A percentile compares a stretch with the other conserved stretches of the same genome.
Evolutionary conservation across 371 early-diverging fungal species (phyloP).

Genomic region (Apophysomyces trapeziformis): DNA sequence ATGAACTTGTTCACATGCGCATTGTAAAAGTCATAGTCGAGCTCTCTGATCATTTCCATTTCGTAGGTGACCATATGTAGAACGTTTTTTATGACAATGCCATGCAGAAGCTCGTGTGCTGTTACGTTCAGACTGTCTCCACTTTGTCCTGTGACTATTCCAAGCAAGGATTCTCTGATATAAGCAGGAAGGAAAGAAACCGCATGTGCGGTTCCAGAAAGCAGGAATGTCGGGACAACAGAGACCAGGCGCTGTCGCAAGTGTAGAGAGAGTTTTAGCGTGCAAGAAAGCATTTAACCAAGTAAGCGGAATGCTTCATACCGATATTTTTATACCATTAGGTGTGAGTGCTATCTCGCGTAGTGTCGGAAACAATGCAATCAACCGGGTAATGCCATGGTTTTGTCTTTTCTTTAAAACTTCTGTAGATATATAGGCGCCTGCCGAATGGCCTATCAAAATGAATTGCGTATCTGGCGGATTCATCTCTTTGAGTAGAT

Average conservation of each 20-base stretch:
- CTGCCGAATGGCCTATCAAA: slow-evolving; percentile 73
- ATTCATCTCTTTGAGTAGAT: slow-evolving; percentile 51
- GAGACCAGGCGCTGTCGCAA: slow-evolving; percentile 41
- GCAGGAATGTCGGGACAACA: slow-evolving; percentile 34
- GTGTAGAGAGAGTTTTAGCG: not conserved
- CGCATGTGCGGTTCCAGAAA: slow-evolving; percentile 41
- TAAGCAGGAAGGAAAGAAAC: slow-evolving; percentile 45
- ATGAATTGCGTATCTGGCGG: slow-evolving; percentile 58
- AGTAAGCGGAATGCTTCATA: slow-evolving; percentile 22
- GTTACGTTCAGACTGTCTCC: slow-evolving; percentile 58
- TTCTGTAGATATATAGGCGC: slow-evolving; percentile 62
- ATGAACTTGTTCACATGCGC: slow-evolving; percentile 67
- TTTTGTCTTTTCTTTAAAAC: slow-evolving; percentile 62
- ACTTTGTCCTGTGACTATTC: slow-evolving; percentile 47
- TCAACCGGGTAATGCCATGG: slow-evolving; percentile 61
- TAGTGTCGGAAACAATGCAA: slow-evolving; percentile 81
- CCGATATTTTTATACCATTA: slow-evolving; percentile 67
- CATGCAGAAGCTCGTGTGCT: slow-evolving; percentile 63
- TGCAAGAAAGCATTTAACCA: not conserved
- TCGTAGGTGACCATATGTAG: slow-evolving; percentile 75
- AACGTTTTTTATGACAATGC: slow-evolving; percentile 62
- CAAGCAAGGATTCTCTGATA: slow-evolving; percentile 32
- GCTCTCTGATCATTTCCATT: slow-evolving; percentile 68
- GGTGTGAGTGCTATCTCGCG: slow-evolving; percentile 78
- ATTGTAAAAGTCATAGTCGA: slow-evolving; percentile 69